phyloP scores from a whole-genome alignment of 768 basidiomycete species.

The Pisolithus albus region DNA sequence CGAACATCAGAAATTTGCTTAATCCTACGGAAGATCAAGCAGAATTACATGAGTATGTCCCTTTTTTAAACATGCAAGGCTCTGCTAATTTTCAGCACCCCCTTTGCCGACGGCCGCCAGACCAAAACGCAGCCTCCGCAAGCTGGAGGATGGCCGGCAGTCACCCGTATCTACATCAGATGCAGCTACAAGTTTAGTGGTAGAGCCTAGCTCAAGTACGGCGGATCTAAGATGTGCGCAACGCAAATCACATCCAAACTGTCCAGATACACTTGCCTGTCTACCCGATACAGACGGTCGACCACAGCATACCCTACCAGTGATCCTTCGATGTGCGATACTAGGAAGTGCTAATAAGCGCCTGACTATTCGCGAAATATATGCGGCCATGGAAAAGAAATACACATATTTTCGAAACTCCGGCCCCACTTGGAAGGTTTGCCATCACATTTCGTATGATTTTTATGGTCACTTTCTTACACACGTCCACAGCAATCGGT shows the following conservation, averaged over 20 bases:
- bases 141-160: conserved; percentile 17
- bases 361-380: conserved; percentile 79
- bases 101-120: conserved; percentile 26
- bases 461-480: not conserved
- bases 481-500: conserved; percentile 65
- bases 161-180: conserved; percentile 33
- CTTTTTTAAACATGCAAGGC: not conserved
- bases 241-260: conserved; percentile 65
- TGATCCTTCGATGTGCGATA: conserved; percentile 80
- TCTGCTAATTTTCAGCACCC: conserved; percentile 3
- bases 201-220: conserved; percentile 12
- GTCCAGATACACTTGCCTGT: conserved; percentile 71
- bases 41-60: conserved; percentile 37
- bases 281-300: conserved; percentile 72
- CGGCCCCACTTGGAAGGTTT: conserved; percentile 81
- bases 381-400: conserved; percentile 81
- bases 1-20: conserved; percentile 48
- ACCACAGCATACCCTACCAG: conserved; percentile 79
- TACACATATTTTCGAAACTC: conserved; percentile 77
- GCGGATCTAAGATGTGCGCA: conserved; percentile 28
- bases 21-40: conserved; percentile 44
- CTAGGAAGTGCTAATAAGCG: conserved; percentile 69
- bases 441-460: conserved; percentile 4
- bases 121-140: conserved; percentile 17
- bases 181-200: conserved; percentile 24